Evolutionary conservation across 257 asterid genomes (phyloP), one percentile per base, ranked within the genome.

Genomic region (Cynanchum wilfordii): DNA sequence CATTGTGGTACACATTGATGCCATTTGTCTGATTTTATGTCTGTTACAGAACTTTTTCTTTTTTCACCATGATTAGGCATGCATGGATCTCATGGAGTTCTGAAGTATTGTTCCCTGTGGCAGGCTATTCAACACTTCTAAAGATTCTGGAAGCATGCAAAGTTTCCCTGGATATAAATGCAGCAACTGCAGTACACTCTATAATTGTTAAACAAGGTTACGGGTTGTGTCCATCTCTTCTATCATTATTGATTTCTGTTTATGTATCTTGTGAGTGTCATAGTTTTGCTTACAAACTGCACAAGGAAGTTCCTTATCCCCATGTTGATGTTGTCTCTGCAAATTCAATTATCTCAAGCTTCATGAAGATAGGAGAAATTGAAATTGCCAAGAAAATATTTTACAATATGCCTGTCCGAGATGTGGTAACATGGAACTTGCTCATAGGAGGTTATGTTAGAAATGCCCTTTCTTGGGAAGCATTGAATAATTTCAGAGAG

Each of bases 401-500:
- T 74, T 52, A 76, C 5, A 74, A 80, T 51, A 75, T 84, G 69
- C 84, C 85, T 62, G 42, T 67, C 47, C 93, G 81, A 50, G 96
- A 92, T 85, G 84, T 87, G 72, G 92, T 88, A 66, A 85, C 96
- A 15, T 92, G 98, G 96, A 92, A 91, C 83, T 85, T 87, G 27
- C 73, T 72, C 1, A 90, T 90, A 52, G 92, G 92, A n/a, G 96
- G 96, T 72, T 83, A 47, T 79, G 87, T 90, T 6, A 86, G 72
- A 84, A 81, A 81, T 69, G 80, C 82, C 45, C 75, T 72, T 36
- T 88, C 75, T 73, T 65, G 71, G 71, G 93, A 87, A 75, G 92
- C 93, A 72, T 66, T 88, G 7, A 69, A 63, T 72, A 55, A 84
- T 68, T 90, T 92, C 68, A 78, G 80, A 63, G 88, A 87, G 68